Percentiles rank a stretch among this genome's conserved stretches.
Conservation (phyloP, 2,329 filamentous ascomycete species). For the Acrodontium crateriforme region DNA sequence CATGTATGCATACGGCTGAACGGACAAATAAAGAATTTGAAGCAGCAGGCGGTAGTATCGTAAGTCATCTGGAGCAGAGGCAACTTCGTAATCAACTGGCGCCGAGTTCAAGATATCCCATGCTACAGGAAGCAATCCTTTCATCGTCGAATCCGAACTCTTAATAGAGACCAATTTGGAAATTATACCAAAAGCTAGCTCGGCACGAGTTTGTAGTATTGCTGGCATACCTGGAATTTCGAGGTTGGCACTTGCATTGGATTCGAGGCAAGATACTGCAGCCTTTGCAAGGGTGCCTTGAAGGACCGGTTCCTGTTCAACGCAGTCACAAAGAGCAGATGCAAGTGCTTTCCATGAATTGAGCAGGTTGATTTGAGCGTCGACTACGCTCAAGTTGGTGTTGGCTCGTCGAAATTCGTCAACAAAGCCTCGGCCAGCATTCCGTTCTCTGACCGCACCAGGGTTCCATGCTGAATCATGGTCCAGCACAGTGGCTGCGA, state of each 20-base stretch:
- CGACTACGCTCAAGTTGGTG: slow-evolving; percentile 77
- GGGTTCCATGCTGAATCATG: slow-evolving; percentile 70
- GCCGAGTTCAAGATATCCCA: slow-evolving; percentile 47
- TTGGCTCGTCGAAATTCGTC: slow-evolving; percentile 79
- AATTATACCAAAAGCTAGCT: slow-evolving; percentile 68
- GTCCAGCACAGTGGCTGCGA: slow-evolving; percentile 61
- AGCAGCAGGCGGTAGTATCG: slow-evolving; percentile 73
- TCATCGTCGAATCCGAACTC: slow-evolving; percentile 36
- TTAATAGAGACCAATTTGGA: slow-evolving; percentile 56
- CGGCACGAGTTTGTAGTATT: slow-evolving; percentile 61
- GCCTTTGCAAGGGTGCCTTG: slow-evolving; percentile 52
- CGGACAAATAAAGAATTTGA: slow-evolving; percentile 68
- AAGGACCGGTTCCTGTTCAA: slow-evolving; percentile 55
- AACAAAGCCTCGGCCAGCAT: slow-evolving; percentile 63
- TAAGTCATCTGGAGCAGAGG: slow-evolving; percentile 42
- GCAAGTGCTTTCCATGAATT: slow-evolving; percentile 82
- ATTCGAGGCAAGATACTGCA: slow-evolving; percentile 46
- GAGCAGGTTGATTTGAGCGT: slow-evolving; percentile 77
- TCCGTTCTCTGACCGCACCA: slow-evolving; percentile 26
- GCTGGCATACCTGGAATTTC: slow-evolving; percentile 72
- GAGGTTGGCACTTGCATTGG: slow-evolving; percentile 59
- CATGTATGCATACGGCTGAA: slow-evolving; percentile 46
- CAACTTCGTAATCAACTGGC: slow-evolving; percentile 44
- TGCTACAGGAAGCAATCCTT: slow-evolving; percentile 40
- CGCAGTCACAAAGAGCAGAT: slow-evolving; percentile 60